Percentiles rank a stretch among this genome's conserved stretches.
Evolutionary conservation across 2,329 filamentous ascomycete genomes (phyloP).

Genomic region (Penicillium vulpinum): DNA sequence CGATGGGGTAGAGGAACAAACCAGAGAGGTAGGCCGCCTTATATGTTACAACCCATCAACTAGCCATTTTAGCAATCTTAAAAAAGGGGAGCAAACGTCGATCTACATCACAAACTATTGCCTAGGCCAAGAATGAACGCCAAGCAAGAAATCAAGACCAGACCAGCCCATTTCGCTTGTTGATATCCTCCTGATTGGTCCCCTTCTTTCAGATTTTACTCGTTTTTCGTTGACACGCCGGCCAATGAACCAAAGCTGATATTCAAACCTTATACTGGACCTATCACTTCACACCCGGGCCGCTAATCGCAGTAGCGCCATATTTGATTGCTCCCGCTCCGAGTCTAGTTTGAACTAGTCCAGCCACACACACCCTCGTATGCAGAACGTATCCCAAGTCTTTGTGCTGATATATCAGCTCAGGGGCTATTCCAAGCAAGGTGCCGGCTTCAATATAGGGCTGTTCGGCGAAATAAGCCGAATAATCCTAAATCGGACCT

Average conservation of each 20-base stretch:
- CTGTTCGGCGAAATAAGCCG: background rate
- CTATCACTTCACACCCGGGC: background rate
- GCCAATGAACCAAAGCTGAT: background rate
- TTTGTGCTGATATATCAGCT: background rate
- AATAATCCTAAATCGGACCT: background rate
- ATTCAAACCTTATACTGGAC: background rate
- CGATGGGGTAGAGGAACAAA: background rate
- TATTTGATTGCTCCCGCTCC: background rate
- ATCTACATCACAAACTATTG: constrained; percentile 11
- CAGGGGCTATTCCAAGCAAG: constrained; percentile 2
- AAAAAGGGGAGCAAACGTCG: constrained; percentile 12
- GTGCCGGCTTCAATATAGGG: background rate
- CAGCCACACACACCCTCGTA: background rate
- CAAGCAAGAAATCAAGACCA: constrained; percentile 8
- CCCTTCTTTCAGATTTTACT: background rate
- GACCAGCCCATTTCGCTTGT: constrained; percentile 12
- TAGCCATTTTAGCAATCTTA: background rate
- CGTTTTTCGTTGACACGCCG: background rate
- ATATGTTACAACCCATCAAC: background rate
- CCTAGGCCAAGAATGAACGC: constrained; percentile 3
- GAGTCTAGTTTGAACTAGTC: background rate
- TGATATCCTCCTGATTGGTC: constrained; percentile 7
- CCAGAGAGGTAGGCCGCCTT: constrained; percentile 1
- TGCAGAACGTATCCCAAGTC: background rate
- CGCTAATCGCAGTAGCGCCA: background rate